A percentile compares a stretch with the other conserved stretches of the same genome.
Conservation (phyloP, 2,329 filamentous ascomycete species). For the Rachicladosporium sp. region DNA sequence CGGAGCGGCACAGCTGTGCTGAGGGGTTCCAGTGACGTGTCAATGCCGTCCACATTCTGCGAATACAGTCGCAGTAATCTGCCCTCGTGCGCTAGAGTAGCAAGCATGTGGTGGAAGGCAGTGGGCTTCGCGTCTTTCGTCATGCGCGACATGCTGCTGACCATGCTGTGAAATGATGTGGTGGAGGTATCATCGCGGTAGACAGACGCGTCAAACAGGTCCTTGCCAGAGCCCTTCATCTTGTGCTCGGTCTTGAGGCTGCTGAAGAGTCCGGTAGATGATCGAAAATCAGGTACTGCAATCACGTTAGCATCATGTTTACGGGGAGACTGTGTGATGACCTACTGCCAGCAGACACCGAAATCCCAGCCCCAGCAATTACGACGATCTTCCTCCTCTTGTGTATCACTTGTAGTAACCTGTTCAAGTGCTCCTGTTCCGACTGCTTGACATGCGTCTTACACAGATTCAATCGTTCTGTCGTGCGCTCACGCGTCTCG, state of each 20-base stretch:
- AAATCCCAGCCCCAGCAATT: conserved; percentile 91
- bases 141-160: conserved; percentile 71
- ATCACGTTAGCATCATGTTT: conserved; percentile 12
- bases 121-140: conserved; percentile 70
- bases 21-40: conserved; percentile 69
- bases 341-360: conserved; percentile 83
- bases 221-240: conserved; percentile 83
- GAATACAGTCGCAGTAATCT: conserved; percentile 84
- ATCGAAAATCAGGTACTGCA: conserved; percentile 87
- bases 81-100: conserved; percentile 75
- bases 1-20: conserved; percentile 70
- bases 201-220: conserved; percentile 93
- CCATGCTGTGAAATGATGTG: conserved; percentile 89
- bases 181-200: conserved; percentile 88
- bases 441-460: conserved; percentile 39
- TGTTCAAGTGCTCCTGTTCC: conserved; percentile 48
- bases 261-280: conserved; percentile 76
- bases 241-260: conserved; percentile 78
- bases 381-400: conserved; percentile 95
- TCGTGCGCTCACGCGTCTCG: conserved; percentile 57
- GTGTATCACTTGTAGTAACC: conserved; percentile 61
- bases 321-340: conserved; percentile 16
- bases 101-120: conserved; percentile 83
- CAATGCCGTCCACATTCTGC: conserved; percentile 93
- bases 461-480: conserved; percentile 66